Evolutionary conservation across 2,329 filamentous ascomycete genomes (phyloP), one percentile per base, ranked within the genome.

Genomic region (Trichoderma koningii): DNA sequence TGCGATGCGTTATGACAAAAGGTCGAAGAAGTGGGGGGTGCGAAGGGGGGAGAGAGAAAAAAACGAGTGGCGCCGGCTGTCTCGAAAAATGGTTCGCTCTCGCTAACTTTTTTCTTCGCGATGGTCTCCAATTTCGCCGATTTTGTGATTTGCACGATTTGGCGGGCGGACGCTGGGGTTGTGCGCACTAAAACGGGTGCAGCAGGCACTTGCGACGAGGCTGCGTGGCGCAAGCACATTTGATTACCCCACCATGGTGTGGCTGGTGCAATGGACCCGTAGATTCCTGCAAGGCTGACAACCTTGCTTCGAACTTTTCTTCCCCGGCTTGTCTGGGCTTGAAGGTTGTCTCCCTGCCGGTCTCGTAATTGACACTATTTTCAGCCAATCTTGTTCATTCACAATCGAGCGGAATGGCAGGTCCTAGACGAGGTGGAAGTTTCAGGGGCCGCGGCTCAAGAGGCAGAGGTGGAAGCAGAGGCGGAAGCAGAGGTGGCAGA

Each of bases 121-220:
- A 76, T 74, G 42, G 70, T 70, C 71, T 70, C 73, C 69, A 75
- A 76, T 76, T 78, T 78, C 70, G 73, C 73, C 72, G 73, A 78
- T 77, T 79, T 80, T 79, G 74, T 73, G 74, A 76, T 78, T 77
- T 78, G 73, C 74, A 71, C 71, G 12, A 74, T 74, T 74, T 76
- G 76, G 76, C 75, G 76, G 78, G 76, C 69, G 70, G 68, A 14
- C 68, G 73, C 75, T 76, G 76, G 76, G 79, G 78, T 82, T 83
- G 82, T 83, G 82, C 79, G 81, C 81, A 79, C 81, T 82, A 83
- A 81, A 81, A 82, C 82, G 83, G 81, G 50, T 42, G 51, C 51
- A 44, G 41, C 21, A 28, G 48, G 48, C 30, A 65, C 63, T 57
- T 63, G 50, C 69, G 77, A 80, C 78, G 79, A 78, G 73, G 66